Evolutionary conservation across 306 rosid genomes (phyloP).

Genomic region (Biancaea sappan): DNA sequence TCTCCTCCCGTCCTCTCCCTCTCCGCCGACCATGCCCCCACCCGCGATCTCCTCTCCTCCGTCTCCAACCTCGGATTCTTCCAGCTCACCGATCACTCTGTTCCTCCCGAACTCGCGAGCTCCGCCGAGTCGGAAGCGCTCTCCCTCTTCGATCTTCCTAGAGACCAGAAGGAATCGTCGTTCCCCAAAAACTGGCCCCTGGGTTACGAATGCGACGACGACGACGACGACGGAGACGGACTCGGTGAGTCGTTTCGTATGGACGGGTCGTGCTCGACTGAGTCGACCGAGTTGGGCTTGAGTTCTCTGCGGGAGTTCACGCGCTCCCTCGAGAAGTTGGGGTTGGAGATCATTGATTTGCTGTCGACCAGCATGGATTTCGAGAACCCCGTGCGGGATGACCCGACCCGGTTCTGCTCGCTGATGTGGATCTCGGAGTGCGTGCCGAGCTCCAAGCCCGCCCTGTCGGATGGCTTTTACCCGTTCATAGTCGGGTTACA

Average conservation of each 20-base stretch:
- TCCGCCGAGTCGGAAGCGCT: constrained; percentile 82
- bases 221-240: constrained; percentile 37
- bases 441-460: constrained; percentile 24
- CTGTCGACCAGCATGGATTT: constrained; percentile 51
- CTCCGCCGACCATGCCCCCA: constrained; percentile 39
- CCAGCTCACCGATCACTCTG: constrained; percentile 64
- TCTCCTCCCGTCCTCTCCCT: constrained; percentile 60
- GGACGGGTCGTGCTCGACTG: constrained; percentile 46
- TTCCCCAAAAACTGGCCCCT: constrained; percentile 75
- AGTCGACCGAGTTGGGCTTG: constrained; percentile 43
- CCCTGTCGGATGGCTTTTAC: constrained; percentile 55
- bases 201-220: constrained; percentile 54
- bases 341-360: constrained; percentile 55
- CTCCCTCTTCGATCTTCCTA: constrained; percentile 57
- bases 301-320: constrained; percentile 53
- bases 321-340: constrained; percentile 59
- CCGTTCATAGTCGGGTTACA: constrained; percentile 74
- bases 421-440: constrained; percentile 65
- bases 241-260: constrained; percentile 66
- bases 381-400: constrained; percentile 46
- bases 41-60: constrained; percentile 41
- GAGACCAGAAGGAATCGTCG: constrained; percentile 44
- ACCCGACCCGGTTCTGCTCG: constrained; percentile 50
- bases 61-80: constrained; percentile 63
- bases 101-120: constrained; percentile 59